Conservation (phyloP, 768 basidiomycete genomes). For the Clathrus columnatus region DNA sequence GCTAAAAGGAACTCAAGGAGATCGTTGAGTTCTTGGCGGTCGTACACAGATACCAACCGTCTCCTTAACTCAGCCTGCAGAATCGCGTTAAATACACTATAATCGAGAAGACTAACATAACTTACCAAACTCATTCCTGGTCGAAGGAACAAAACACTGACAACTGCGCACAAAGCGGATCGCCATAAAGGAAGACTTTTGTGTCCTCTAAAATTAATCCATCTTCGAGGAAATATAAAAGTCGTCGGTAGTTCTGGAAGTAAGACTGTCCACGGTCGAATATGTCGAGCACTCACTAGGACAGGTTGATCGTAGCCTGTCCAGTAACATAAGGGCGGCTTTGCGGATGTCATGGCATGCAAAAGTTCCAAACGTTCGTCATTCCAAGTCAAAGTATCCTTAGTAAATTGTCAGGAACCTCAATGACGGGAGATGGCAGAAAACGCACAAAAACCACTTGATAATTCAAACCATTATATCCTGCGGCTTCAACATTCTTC, state of each 20-base stretch:
- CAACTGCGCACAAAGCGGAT: conserved; percentile 60
- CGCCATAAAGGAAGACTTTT: conserved; percentile 60
- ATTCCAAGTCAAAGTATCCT: background rate
- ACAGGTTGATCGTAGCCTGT: conserved; percentile 4
- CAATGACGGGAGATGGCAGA: background rate
- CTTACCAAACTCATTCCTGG: conserved; percentile 70
- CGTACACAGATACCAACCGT: conserved; percentile 64
- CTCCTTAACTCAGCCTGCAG: conserved; percentile 58
- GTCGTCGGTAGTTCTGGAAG: conserved; percentile 36
- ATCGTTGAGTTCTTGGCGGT: conserved; percentile 67
- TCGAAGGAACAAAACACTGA: conserved; percentile 55
- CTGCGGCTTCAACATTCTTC: background rate
- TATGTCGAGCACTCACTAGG: conserved; percentile 11
- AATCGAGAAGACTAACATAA: background rate
- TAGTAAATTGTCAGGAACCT: background rate
- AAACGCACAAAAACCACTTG: background rate
- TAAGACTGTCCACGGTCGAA: conserved; percentile 48
- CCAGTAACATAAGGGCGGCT: conserved; percentile 4
- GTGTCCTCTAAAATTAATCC: conserved; percentile 64
- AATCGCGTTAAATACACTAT: background rate
- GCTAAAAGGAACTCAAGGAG: conserved; percentile 46
- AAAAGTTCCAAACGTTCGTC: background rate
- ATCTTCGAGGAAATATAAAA: conserved; percentile 58
- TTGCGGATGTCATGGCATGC: background rate
- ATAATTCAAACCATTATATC: conserved; percentile 3